Evolutionary conservation across 805 yeast genomes (phyloP).

Genomic region (Grigorovia jiainica): DNA sequence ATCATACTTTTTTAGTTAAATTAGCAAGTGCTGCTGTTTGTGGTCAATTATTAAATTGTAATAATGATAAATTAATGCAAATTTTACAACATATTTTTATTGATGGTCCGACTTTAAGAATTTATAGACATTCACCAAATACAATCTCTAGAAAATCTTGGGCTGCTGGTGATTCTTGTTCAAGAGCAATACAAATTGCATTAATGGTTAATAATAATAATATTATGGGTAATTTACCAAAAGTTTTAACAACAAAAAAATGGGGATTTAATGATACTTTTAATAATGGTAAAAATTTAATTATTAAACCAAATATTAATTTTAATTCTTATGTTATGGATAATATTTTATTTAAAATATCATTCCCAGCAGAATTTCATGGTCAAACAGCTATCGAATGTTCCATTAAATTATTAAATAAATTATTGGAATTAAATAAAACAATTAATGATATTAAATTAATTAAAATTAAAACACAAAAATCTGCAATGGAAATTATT

Average conservation of each 20-base stretch:
- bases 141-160: conserved; percentile 55
- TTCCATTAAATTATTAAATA: conserved; percentile 36
- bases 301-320: conserved; percentile 37
- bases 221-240: conserved; percentile 45
- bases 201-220: conserved; percentile 37
- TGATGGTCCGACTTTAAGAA: conserved; percentile 50
- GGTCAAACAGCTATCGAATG: conserved; percentile 60
- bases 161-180: conserved; percentile 60
- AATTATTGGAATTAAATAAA: conserved; percentile 33
- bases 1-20: conserved; percentile 50
- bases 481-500: conserved; percentile 51
- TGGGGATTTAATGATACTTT: conserved; percentile 62
- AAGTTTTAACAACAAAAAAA: conserved; percentile 45
- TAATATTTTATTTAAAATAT: conserved; percentile 50
- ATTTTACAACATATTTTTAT: conserved; percentile 53
- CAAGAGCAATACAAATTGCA: conserved; percentile 49
- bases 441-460: conserved; percentile 40
- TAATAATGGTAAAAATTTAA: conserved; percentile 42
- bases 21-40: conserved; percentile 55
- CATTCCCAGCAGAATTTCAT: conserved; percentile 58
- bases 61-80: conserved; percentile 42
- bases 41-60: conserved; percentile 43
- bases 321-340: conserved; percentile 55
- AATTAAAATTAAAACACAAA: conserved; percentile 46
- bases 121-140: conserved; percentile 57